Conservation (phyloP, 768 basidiomycete species). For the Leucocoprinus sp. region DNA sequence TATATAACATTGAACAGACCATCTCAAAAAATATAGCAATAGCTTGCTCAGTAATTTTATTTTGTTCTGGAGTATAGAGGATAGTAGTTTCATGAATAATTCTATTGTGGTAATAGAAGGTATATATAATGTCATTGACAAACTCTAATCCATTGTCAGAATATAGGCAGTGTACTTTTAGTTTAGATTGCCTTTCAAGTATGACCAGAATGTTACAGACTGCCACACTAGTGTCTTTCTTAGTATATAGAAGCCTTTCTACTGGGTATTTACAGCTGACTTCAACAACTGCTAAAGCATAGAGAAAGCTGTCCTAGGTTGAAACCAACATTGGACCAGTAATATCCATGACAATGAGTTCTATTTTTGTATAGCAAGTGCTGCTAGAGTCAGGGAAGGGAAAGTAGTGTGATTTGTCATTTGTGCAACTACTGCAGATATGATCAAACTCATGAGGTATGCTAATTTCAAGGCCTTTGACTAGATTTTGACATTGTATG, state of each 20-base stretch:
- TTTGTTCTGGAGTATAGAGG: slow-evolving; percentile 30
- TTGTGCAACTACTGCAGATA: slow-evolving; percentile 18
- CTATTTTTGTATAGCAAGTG: too few relatives aligned
- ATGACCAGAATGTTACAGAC: slow-evolving; percentile 19
- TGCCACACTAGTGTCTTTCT: slow-evolving; percentile 17
- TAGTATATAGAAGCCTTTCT: slow-evolving; percentile 17
- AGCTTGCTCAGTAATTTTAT: slow-evolving; percentile 29
- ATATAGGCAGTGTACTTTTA: slow-evolving; percentile 12
- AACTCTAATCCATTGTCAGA: slow-evolving; percentile 26
- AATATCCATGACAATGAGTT: too few relatives aligned
- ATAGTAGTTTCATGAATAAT: slow-evolving; percentile 24
- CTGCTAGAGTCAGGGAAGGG: too few relatives aligned
- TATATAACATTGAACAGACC: slow-evolving; percentile 21
- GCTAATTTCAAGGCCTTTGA: slow-evolving; percentile 18
- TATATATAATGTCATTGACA: slow-evolving; percentile 16
- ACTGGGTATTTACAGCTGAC: slow-evolving; percentile 15
- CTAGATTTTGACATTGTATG: slow-evolving; percentile 18
- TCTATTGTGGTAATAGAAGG: slow-evolving; percentile 17
- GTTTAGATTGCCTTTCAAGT: slow-evolving; percentile 14
- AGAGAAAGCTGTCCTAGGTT: slow-evolving; percentile 15
- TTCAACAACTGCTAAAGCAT: slow-evolving; percentile 25
- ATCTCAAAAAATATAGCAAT: slow-evolving; percentile 29
- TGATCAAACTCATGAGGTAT: slow-evolving; percentile 10
- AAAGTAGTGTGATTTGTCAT: too few relatives aligned
- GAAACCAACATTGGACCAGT: slow-evolving; percentile 20